A percentile compares a stretch with the other conserved stretches of the same genome.
Conservation (phyloP, 768 basidiomycete species). For the Lentinula sp. region DNA sequence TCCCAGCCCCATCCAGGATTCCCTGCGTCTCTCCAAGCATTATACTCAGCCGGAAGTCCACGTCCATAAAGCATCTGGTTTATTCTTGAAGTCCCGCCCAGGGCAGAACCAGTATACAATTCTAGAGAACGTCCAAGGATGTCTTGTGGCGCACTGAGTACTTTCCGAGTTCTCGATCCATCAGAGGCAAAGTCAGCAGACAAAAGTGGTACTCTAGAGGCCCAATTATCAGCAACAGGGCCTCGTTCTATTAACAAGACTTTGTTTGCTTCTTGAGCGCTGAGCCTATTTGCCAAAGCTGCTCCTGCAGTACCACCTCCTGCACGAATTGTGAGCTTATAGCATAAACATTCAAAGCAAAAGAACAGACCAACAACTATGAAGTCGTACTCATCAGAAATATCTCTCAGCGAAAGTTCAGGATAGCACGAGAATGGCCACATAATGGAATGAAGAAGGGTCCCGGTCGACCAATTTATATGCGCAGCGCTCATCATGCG, state of each 20-base stretch:
- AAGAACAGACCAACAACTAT: constrained; percentile 1
- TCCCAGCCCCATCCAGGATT: constrained; percentile 27
- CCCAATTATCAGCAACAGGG: constrained; percentile 14
- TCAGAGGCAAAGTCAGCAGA: constrained; percentile 12
- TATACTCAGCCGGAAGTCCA: constrained; percentile 18
- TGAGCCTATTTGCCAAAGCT: constrained; percentile 25
- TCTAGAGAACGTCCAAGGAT: constrained; percentile 13
- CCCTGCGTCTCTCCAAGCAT: constrained; percentile 20
- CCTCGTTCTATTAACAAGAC: constrained; percentile 25
- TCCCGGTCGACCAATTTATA: too few species aligned
- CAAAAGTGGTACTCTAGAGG: constrained; percentile 19
- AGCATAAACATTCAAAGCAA: neutral
- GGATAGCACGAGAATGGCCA: neutral
- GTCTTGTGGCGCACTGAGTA: constrained; percentile 17
- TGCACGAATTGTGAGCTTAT: neutral
- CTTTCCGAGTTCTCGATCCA: constrained; percentile 7
- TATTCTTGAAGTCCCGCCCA: constrained; percentile 20
- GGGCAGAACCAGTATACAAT: constrained; percentile 7
- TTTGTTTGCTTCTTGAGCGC: constrained; percentile 12
- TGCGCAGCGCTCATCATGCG: too few species aligned
- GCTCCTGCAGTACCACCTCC: constrained; percentile 26
- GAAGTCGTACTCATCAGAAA: constrained; percentile 1
- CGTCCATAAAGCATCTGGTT: constrained; percentile 21
- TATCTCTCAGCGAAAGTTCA: neutral
- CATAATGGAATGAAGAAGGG: neutral